Evolutionary conservation across 805 yeast species (phyloP), one percentile per base, ranked within the genome.

Genomic region (Ogataea nitratoaversa): DNA sequence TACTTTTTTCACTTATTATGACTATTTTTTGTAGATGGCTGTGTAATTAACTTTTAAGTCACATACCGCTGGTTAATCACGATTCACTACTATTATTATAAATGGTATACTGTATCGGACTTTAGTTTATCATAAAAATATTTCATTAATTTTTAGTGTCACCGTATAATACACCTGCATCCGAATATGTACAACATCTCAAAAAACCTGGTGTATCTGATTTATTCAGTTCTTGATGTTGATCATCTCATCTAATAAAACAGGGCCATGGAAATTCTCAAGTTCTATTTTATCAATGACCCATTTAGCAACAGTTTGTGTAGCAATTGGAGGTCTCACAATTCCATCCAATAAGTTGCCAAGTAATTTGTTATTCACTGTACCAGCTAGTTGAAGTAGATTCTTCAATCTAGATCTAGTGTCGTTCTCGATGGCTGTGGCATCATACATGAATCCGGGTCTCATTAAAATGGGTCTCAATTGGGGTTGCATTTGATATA

Each of bases 381-480:
- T 57, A 47, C 72, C 68, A 32, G 74, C 62, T 3, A 70, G 22
- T 34, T 70, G 65, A 20, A 84, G 58, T 2, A 70, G 60, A 18
- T 54, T 46, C 41, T 70, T 73, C 33, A 82, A 44, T 1, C 64
- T 41, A 11, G 65, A 61, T 41, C 86, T 61, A 19, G 61, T 51
- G 35, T 64, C 65, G 24, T 54, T 51, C 13, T 42, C 49, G 6
- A 53, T 47, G 7, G 56, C 48, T 2, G 55, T 24, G 28, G 69
- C 76, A 54, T 86, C 95, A 53, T 66, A 84, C 89, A 89, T 80
- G 50, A 88, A 78, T 0, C 95, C 95, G 0, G 96, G 96, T 44
- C 96, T 71, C 62, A 85, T 46, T 13, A 84, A 57, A 2, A 89
- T 76, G 0, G 83, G 66, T 41, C 91, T 71, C 19, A 85, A 56